Evolutionary conservation across 768 basidiomycete genomes (phyloP).

Genomic region (Boletus vinaceobasis): DNA sequence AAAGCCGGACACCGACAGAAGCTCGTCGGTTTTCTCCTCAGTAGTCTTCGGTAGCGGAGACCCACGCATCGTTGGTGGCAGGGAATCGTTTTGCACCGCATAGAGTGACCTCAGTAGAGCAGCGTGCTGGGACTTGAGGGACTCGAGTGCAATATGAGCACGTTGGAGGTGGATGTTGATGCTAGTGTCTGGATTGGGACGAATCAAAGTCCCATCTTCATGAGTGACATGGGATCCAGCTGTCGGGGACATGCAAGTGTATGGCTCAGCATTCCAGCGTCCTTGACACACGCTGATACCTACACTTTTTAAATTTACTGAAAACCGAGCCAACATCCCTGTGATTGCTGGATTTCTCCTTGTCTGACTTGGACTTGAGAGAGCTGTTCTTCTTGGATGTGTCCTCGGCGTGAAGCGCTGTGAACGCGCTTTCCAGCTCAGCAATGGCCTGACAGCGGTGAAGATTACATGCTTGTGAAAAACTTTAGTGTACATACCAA

Average conservation of each 20-base stretch:
- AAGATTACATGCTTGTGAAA: constrained; percentile 3
- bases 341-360: constrained; percentile 39
- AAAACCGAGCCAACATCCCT: constrained; percentile 40
- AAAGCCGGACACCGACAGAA: constrained; percentile 21
- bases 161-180: constrained; percentile 36
- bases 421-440: constrained; percentile 55
- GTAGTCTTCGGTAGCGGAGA: constrained; percentile 42
- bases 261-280: neutral
- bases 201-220: constrained; percentile 28
- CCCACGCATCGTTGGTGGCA: constrained; percentile 20
- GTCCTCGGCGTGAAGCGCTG: constrained; percentile 39
- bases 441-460: constrained; percentile 45
- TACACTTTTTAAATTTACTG: constrained; percentile 62
- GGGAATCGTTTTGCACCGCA: constrained; percentile 29
- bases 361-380: constrained; percentile 40
- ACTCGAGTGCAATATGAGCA: constrained; percentile 45
- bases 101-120: constrained; percentile 45
- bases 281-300: constrained; percentile 13
- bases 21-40: constrained; percentile 44
- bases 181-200: constrained; percentile 16
- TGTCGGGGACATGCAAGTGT: neutral
- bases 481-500: constrained; percentile 39
- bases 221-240: constrained; percentile 21
- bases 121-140: constrained; percentile 59
- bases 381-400: constrained; percentile 35